phyloP scores from a whole-genome alignment of 1,139 yeast genomes.

The Candida dubliniensis region DNA sequence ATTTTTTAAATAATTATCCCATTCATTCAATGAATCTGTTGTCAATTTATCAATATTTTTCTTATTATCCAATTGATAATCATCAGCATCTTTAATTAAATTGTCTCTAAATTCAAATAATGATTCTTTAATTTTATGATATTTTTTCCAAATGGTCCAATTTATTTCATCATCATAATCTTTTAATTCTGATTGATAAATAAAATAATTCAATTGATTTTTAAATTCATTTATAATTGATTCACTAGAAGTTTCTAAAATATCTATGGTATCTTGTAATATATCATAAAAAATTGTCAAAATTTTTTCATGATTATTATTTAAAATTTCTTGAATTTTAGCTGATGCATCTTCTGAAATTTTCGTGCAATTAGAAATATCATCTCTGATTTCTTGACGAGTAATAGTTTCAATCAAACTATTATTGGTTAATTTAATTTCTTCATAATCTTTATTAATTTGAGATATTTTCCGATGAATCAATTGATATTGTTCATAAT shows the following conservation, averaged over 20 bases:
- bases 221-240: conserved; percentile 58
- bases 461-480: conserved; percentile 47
- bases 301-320: conserved; percentile 32
- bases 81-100: conserved; percentile 47
- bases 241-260: conserved; percentile 73
- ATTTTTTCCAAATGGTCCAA: conserved; percentile 72
- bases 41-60: conserved; percentile 5
- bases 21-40: conserved; percentile 43
- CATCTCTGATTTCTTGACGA: conserved; percentile 60
- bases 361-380: conserved; percentile 40
- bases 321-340: conserved; percentile 34
- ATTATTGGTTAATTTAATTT: conserved; percentile 41
- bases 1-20: conserved; percentile 54
- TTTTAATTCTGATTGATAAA: conserved; percentile 29
- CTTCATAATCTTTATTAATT: conserved; percentile 50
- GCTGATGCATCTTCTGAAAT: conserved; percentile 33
- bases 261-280: conserved; percentile 59
- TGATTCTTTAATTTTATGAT: conserved; percentile 56
- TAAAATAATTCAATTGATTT: conserved; percentile 30
- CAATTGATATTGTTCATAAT: conserved; percentile 45
- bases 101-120: conserved; percentile 58
- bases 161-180: conserved; percentile 40
- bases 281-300: conserved; percentile 41
- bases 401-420: conserved; percentile 38
- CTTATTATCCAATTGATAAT: conserved; percentile 26